Evolutionary conservation across 1,139 yeast species (phyloP).

Genomic region (Yamadazyma diddensiae): DNA sequence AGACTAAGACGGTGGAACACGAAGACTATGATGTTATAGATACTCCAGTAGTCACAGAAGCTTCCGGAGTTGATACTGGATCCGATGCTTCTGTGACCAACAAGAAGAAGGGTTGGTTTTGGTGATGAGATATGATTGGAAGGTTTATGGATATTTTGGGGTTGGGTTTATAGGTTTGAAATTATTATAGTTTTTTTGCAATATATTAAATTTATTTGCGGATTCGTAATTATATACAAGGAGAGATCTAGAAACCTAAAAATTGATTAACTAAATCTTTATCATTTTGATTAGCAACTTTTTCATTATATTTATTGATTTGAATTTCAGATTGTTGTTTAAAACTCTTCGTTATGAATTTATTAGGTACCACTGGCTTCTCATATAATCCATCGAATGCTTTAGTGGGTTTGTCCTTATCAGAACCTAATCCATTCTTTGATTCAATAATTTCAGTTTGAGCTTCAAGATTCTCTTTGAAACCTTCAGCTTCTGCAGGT

Average conservation of each 20-base stretch:
- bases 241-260: slow-evolving; percentile 16
- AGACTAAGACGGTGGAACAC: too few relatives aligned
- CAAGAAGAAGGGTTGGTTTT: slow-evolving; percentile 28
- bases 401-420: slow-evolving; percentile 60
- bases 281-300: slow-evolving; percentile 25
- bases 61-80: slow-evolving; percentile 7
- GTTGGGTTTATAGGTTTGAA: not conserved
- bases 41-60: slow-evolving; percentile 19
- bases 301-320: slow-evolving; percentile 26
- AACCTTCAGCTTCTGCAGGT: slow-evolving; percentile 26
- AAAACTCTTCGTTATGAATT: slow-evolving; percentile 59
- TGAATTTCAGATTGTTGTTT: slow-evolving; percentile 41
- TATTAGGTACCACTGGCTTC: slow-evolving; percentile 66
- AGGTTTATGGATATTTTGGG: not conserved
- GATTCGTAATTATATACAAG: slow-evolving; percentile 7
- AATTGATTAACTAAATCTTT: slow-evolving; percentile 29
- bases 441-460: slow-evolving; percentile 27
- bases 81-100: slow-evolving; percentile 1
- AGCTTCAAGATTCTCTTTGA: slow-evolving; percentile 22
- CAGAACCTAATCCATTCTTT: slow-evolving; percentile 56
- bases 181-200: not conserved
- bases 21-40: slow-evolving; percentile 47
- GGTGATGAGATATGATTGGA: slow-evolving; percentile 16
- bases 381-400: slow-evolving; percentile 80
- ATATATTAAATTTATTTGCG: not conserved